Base-by-base conservation (phyloP, 2,329 filamentous ascomycete genomes). In the Alternaria rosae region DNA sequence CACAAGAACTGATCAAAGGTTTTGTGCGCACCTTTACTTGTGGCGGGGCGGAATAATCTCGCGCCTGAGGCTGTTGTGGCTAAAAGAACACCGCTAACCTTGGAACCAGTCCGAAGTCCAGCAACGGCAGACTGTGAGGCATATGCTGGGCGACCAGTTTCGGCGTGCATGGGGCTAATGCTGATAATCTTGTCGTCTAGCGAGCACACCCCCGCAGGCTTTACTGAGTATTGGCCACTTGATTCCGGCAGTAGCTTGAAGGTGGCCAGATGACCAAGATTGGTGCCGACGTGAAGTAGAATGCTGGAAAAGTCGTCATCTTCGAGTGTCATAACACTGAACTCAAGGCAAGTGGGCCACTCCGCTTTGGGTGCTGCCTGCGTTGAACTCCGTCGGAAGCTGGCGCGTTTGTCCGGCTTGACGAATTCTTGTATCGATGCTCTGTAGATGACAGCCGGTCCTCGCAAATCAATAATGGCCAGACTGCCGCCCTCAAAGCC, bases 291-390 rank as follows among this genome's bases (percentile, higher is more conserved):
- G 69, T 98, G 96, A 68, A 95, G 91, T 61, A 91, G 88, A 59
- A 99, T 97, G 73, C 93, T 97, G 1, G 95, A 98, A 77, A 97
- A 99, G 67, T 92, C 87, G 74, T 98, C 94, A n/a, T 91, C 92
- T 44, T 98, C 95, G 5, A 97, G 82, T 4, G 92, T 96, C 89
- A 99, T 90, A 54, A 81, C 92, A 55, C 92, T 93, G 81, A 98
- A 99, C 74, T 97, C 92, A 26, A 98, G 88, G 28, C 84, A 85
- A 0, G 92, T 93, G 1, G 92, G 89, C 87, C 89, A 96, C 73
- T 97, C 94, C 50, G 82, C 76, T 54, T 84, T 83, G 13, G 70
- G 60, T 2, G 82, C 76, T 6, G 85, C 78, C 23, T 82, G 79
- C 54, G 78, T 82, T 26, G 83, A 86, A 59, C 84, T 85, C 78